A percentile compares a stretch with the other conserved stretches of the same genome.
These are phyloP conservation scores for Rhodotorula sp. DNA, from an alignment of 1,284 basidiomycete genomes.

Conservation along the genomic window DNA sequence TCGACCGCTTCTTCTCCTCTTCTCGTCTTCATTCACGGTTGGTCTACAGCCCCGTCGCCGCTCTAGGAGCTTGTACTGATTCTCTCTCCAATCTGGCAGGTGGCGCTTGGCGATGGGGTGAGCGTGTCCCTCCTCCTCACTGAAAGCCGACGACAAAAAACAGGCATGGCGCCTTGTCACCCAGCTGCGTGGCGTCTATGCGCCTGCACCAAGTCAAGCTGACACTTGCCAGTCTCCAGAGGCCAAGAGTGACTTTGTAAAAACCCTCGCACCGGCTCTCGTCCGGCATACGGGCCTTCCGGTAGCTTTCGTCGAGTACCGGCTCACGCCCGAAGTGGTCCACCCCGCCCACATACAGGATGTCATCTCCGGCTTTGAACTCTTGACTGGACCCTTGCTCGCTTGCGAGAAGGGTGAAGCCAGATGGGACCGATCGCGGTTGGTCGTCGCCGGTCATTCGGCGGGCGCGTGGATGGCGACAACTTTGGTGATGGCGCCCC, in stretches of 20 bases:
- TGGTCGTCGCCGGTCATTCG: constrained; percentile 29
- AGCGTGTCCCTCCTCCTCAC: not conserved
- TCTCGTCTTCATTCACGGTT: constrained; percentile 34
- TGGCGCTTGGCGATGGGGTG: constrained; percentile 3
- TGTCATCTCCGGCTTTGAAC: constrained; percentile 22
- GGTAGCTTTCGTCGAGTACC: constrained; percentile 32
- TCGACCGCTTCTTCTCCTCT: constrained; percentile 14
- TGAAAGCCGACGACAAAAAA: no score
- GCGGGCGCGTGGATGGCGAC: constrained; percentile 33
- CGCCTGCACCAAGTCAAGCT: not conserved
- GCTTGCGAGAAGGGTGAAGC: constrained; percentile 1
- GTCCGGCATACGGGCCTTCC: constrained; percentile 20
- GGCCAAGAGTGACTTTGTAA: constrained; percentile 23
- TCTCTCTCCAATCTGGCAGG: not conserved
- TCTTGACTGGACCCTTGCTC: constrained; percentile 16
- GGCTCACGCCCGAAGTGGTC: constrained; percentile 23
- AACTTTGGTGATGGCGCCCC: constrained; percentile 14
- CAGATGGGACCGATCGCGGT: constrained; percentile 19
- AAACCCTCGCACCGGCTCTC: constrained; percentile 16
- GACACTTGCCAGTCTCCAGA: constrained; percentile 1
- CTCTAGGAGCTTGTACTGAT: not conserved
- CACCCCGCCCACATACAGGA: constrained; percentile 31
- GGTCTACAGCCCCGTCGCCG: not conserved
- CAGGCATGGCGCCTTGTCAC: no score
- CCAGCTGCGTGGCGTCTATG: no score